Evolutionary conservation across 768 basidiomycete genomes (phyloP).

Genomic region (Dendrothele bispora): DNA sequence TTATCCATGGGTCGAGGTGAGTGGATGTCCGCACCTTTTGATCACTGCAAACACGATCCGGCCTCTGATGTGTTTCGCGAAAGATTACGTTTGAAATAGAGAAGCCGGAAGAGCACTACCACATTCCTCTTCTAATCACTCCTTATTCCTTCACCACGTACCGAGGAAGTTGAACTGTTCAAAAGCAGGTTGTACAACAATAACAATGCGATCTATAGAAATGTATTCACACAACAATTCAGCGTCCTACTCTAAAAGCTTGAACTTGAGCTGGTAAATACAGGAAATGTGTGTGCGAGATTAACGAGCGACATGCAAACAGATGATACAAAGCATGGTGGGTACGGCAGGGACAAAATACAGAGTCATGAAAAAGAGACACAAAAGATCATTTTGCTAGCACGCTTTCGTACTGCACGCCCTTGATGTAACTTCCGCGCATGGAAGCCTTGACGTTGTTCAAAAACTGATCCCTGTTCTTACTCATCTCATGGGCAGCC

Average conservation of each 20-base stretch:
- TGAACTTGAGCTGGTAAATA: neutral
- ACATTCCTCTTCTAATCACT: conserved; percentile 89
- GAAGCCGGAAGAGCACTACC: conserved; percentile 80
- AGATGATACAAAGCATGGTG: neutral
- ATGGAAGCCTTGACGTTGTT: conserved; percentile 86
- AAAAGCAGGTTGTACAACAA: neutral
- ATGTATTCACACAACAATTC: too few relatives aligned
- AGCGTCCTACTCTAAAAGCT: conserved; percentile 1
- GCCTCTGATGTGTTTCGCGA: too few relatives aligned
- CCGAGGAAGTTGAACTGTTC: conserved; percentile 68
- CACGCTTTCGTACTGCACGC: conserved; percentile 80
- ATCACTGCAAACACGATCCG: too few relatives aligned
- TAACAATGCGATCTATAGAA: neutral
- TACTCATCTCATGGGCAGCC: conserved; percentile 92
- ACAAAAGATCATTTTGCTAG: conserved; percentile 30
- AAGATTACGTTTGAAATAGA: conserved; percentile 80
- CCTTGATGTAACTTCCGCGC: conserved; percentile 77
- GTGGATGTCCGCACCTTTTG: conserved; percentile 15
- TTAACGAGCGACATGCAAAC: too few relatives aligned
- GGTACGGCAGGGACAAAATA: conserved; percentile 16
- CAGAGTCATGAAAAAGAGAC: conserved; percentile 5
- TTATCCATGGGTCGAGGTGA: conserved; percentile 94
- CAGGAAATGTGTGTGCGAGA: conserved; percentile 20
- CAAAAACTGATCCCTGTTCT: conserved; percentile 81
- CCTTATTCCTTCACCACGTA: conserved; percentile 93